These are phyloP conservation scores for Martiniozyma asiatica DNA, from an alignment of 1,139 yeast species.

Conservation along the genomic window DNA sequence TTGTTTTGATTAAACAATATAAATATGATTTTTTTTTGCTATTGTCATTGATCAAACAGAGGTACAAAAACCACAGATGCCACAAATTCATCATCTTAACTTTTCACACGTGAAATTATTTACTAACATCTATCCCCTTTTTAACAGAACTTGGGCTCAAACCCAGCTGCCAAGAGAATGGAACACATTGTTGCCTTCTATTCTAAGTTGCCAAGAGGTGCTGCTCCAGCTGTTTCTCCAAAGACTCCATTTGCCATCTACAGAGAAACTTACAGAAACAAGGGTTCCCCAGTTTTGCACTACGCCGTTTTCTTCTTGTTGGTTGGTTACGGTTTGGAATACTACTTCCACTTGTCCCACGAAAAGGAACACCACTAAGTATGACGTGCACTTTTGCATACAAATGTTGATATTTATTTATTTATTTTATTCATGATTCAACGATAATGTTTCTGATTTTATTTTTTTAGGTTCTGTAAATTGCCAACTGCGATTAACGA, in stretches of 20 bases:
- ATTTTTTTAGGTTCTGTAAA: no score
- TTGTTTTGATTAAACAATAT: no score
- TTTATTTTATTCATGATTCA: slow-evolving; percentile 8
- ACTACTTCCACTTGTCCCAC: slow-evolving; percentile 77
- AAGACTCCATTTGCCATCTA: slow-evolving; percentile 63
- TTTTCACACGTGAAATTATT: no score
- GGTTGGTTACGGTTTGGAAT: slow-evolving; percentile 86
- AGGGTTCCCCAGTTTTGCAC: slow-evolving; percentile 75
- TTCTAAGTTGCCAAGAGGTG: slow-evolving; percentile 92
- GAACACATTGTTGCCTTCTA: slow-evolving; percentile 90
- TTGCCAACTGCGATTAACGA: background rate
- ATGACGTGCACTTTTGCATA: background rate
- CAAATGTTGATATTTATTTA: slow-evolving; percentile 5
- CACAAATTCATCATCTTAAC: no score
- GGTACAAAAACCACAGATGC: no score
- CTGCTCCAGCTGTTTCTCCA: slow-evolving; percentile 65
- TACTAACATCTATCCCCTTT: background rate
- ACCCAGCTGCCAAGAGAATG: slow-evolving; percentile 96
- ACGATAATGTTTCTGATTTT: slow-evolving; percentile 1
- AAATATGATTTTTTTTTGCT: no score
- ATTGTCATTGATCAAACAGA: no score
- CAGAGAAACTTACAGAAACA: slow-evolving; percentile 68
- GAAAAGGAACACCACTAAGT: slow-evolving; percentile 29
- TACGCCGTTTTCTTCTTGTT: slow-evolving; percentile 57
- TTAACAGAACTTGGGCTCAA: slow-evolving; percentile 72